Percentiles rank a stretch among this genome's conserved stretches.
phyloP scores from a whole-genome alignment of 352 stramenopile genomes.

The Phytophthora macrochlamydospora region DNA sequence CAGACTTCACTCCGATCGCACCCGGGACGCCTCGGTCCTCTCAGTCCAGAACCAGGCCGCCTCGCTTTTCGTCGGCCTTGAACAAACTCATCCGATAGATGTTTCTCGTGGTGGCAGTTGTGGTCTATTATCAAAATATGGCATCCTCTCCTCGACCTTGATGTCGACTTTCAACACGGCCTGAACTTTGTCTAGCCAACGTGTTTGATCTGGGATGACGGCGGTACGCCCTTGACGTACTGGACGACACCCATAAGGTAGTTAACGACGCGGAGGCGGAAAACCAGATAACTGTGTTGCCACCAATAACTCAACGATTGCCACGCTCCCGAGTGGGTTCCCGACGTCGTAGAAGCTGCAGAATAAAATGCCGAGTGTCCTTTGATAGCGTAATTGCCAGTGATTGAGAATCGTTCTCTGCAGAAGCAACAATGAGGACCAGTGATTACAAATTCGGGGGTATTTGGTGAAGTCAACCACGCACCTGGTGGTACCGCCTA shows the following conservation, averaged over 20 bases:
- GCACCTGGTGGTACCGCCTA: conserved; percentile 77
- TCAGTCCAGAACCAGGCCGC: conserved; percentile 53
- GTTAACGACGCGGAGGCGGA: conserved; percentile 67
- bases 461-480: conserved; percentile 7
- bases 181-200: conserved; percentile 13
- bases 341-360: neutral
- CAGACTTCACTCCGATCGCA: conserved; percentile 35
- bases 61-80: conserved; percentile 43
- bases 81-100: conserved; percentile 54
- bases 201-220: conserved; percentile 47
- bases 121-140: neutral
- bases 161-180: neutral
- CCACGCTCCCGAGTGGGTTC: conserved; percentile 16
- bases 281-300: conserved; percentile 69
- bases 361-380: conserved; percentile 61
- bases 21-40: conserved; percentile 47
- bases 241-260: conserved; percentile 55
- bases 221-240: conserved; percentile 26
- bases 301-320: conserved; percentile 52
- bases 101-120: neutral
- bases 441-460: neutral
- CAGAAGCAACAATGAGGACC: neutral
- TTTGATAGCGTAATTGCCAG: conserved; percentile 73
- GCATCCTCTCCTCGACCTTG: neutral
- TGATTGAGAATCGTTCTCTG: conserved; percentile 79